phyloP scores from a whole-genome alignment of 2,329 filamentous ascomycete species.

The Mollisia scopiformis region DNA sequence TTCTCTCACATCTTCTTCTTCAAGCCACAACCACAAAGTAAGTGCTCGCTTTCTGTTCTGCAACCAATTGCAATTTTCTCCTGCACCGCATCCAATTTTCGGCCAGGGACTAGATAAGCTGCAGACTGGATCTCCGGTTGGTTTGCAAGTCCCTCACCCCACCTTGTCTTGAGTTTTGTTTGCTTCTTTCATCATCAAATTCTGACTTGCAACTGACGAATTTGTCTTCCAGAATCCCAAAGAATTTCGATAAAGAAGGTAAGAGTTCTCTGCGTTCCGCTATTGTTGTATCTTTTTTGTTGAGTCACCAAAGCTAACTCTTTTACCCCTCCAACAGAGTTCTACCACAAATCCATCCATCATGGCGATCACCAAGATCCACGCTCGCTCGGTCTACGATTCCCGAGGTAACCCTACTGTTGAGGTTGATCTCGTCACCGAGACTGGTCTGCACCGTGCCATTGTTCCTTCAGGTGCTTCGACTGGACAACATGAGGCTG shows the following conservation, averaged over 20 bases:
- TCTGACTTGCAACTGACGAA: constrained; percentile 26
- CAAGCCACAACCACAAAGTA: constrained; percentile 12
- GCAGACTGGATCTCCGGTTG: constrained; percentile 19
- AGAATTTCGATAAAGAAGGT: constrained; percentile 21
- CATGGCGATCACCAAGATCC: constrained; percentile 91
- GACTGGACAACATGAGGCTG: constrained; percentile 89
- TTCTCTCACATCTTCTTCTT: neutral
- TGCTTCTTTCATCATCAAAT: constrained; percentile 20
- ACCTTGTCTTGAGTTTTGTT: constrained; percentile 22
- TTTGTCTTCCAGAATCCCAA: constrained; percentile 11
- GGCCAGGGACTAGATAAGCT: constrained; percentile 6
- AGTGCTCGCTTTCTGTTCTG: constrained; percentile 1
- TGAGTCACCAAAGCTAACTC: constrained; percentile 18
- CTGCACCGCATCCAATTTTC: constrained; percentile 3
- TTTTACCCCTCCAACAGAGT: constrained; percentile 24
- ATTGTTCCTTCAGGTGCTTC: constrained; percentile 97
- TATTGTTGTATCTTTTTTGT: neutral
- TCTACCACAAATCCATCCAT: no score
- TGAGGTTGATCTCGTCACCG: constrained; percentile 95
- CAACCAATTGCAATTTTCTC: constrained; percentile 9
- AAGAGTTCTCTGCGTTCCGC: neutral
- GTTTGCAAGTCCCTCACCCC: constrained; percentile 24
- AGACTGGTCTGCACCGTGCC: constrained; percentile 94
- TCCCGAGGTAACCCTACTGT: constrained; percentile 98
- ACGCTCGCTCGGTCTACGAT: constrained; percentile 96